Percentiles rank a stretch among this genome's conserved stretches.
Conservation (phyloP, 352 stramenopile genomes). For the Phytopythium kandeliae region DNA sequence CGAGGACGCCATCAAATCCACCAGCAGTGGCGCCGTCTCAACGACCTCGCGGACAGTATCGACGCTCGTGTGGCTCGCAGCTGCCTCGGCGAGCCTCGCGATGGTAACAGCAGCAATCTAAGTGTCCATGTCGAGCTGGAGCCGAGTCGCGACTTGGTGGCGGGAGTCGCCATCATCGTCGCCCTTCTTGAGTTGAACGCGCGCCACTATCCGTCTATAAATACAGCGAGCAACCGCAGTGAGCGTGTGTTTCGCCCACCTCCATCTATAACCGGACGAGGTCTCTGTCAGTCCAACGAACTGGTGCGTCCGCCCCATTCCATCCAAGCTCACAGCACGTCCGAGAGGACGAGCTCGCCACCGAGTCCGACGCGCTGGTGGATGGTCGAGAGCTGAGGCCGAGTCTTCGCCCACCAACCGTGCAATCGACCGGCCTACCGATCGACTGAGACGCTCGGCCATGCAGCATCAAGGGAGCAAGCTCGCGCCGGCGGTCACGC, state of each 20-base stretch:
- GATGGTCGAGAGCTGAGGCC: too few species aligned
- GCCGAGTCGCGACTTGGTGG: too few species aligned
- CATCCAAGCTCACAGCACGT: not conserved
- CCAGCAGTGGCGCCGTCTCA: not conserved
- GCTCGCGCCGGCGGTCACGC: constrained; percentile 56
- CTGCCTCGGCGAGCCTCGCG: not conserved
- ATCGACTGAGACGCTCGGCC: not conserved
- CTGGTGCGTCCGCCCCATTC: not conserved
- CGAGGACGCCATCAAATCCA: not conserved
- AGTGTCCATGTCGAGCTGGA: not conserved
- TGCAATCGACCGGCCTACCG: not conserved
- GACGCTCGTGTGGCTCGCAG: not conserved
- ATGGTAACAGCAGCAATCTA: not conserved
- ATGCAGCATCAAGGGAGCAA: constrained; percentile 22
- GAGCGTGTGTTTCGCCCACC: not conserved
- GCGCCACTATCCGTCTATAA: constrained; percentile 1
- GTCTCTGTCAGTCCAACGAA: not conserved
- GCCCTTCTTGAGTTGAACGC: too few species aligned
- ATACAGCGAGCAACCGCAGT: not conserved
- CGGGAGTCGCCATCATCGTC: too few species aligned
- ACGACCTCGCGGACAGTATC: not conserved
- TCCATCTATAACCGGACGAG: not conserved
- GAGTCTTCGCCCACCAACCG: not conserved
- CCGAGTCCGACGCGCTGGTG: not conserved
- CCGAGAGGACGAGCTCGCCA: not conserved